Conservation (phyloP, 768 basidiomycete genomes). For the Tephrocybe sp. region DNA sequence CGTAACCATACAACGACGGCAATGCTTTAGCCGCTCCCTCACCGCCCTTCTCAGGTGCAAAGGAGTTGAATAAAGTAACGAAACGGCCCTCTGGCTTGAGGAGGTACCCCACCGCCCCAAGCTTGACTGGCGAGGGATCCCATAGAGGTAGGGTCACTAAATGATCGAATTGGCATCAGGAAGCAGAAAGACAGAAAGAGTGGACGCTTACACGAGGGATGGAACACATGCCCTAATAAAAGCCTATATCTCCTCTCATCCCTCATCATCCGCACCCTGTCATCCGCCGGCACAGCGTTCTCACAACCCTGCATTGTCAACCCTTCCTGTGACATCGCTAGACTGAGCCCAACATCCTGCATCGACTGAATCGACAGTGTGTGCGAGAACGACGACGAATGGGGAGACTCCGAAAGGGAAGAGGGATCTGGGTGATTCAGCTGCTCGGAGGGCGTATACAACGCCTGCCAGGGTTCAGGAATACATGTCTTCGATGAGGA, state of each 20-base stretch:
- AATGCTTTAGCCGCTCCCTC: slow-evolving; percentile 44
- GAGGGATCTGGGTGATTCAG: slow-evolving; percentile 12
- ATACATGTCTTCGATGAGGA: slow-evolving; percentile 28
- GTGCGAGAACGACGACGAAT: slow-evolving; percentile 31
- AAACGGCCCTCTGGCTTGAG: slow-evolving; percentile 68
- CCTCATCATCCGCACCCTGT: slow-evolving; percentile 37
- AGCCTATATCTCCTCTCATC: slow-evolving; percentile 72
- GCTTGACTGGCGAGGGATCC: slow-evolving; percentile 58
- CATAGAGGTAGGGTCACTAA: slow-evolving; percentile 70
- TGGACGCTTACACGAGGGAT: slow-evolving; percentile 60
- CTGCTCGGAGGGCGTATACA: slow-evolving; percentile 35
- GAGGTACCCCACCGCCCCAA: slow-evolving; percentile 79
- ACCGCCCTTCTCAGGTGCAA: slow-evolving; percentile 48
- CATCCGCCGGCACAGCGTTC: slow-evolving; percentile 38
- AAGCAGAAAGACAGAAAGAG: slow-evolving; percentile 2
- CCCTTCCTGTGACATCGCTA: neutral
- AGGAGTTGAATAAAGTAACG: slow-evolving; percentile 70
- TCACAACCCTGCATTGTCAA: slow-evolving; percentile 26
- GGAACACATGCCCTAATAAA: slow-evolving; percentile 65
- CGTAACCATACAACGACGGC: slow-evolving; percentile 66
- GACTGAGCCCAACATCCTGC: slow-evolving; percentile 10
- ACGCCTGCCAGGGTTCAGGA: slow-evolving; percentile 34
- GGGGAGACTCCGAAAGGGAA: no score
- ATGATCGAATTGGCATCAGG: neutral
- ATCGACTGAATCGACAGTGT: slow-evolving; percentile 25